phyloP scores from a whole-genome alignment of 148 eudicot genomes.

The Rhododendron kiyosumense region DNA sequence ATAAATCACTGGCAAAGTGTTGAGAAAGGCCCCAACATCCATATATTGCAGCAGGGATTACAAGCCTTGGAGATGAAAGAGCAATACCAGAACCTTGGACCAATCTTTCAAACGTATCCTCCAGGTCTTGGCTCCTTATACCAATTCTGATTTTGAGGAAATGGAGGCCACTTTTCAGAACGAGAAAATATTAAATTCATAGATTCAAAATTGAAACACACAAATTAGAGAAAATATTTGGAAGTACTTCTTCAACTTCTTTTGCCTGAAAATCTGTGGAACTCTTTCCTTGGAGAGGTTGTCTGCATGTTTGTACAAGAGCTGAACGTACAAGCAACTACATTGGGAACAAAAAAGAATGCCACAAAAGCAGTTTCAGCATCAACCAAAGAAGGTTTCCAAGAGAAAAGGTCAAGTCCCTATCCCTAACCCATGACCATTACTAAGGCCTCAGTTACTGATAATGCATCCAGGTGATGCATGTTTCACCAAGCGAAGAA shows the following conservation, averaged over 20 bases:
- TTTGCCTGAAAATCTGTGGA: conserved; percentile 69
- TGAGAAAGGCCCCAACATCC: conserved; percentile 83
- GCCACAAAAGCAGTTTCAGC: not conserved
- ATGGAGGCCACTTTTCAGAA: not conserved
- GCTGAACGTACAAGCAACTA: conserved; percentile 84
- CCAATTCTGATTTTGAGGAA: conserved; percentile 53
- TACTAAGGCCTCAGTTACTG: not conserved
- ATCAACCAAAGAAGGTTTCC: not conserved
- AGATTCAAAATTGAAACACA: not conserved
- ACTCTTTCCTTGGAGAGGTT: conserved; percentile 60
- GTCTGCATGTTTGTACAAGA: conserved; percentile 68
- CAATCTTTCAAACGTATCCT: conserved; percentile 52
- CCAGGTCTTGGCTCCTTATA: conserved; percentile 78
- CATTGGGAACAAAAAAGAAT: conserved; percentile 16
- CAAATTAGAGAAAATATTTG: not conserved
- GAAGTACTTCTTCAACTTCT: conserved; percentile 64
- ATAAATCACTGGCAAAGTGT: conserved; percentile 48
- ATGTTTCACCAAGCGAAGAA: not conserved
- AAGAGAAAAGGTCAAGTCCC: not conserved
- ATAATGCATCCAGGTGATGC: not conserved
- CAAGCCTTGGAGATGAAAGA: conserved; percentile 90
- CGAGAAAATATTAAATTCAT: not conserved
- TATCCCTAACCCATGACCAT: not conserved
- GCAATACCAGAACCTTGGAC: conserved; percentile 74
- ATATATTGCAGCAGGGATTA: conserved; percentile 79